A percentile compares a stretch with the other conserved stretches of the same genome.
Conservation (phyloP, 192 early-diverging fungal genomes). For the Pecoramyces ruminantium region DNA sequence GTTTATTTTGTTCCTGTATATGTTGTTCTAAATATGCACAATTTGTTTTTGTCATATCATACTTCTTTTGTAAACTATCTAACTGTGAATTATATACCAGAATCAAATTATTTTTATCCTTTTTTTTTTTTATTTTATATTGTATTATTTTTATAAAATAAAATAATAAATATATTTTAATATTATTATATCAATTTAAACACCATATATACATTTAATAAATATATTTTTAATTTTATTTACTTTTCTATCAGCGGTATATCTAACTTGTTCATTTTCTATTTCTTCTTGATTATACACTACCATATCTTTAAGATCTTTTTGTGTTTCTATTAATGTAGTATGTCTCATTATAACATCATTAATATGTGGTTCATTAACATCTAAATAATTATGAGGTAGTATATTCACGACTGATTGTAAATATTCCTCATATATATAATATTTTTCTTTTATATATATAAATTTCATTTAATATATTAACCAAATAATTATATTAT, state of each 20-base stretch:
- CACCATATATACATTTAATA: too few relatives aligned
- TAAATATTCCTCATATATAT: slow-evolving; percentile 34
- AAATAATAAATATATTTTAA: too few relatives aligned
- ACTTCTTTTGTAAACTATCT: neutral
- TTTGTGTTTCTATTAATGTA: slow-evolving; percentile 37
- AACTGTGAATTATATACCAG: neutral
- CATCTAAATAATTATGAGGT: slow-evolving; percentile 38
- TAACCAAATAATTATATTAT: too few relatives aligned
- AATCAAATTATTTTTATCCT: neutral
- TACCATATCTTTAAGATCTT: slow-evolving; percentile 24
- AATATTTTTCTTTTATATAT: slow-evolving; percentile 19
- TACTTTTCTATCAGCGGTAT: neutral
- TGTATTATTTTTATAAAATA: too few relatives aligned
- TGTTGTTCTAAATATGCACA: neutral
- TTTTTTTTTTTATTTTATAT: neutral
- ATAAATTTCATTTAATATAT: too few relatives aligned
- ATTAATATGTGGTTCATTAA: slow-evolving; percentile 44
- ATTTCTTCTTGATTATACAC: slow-evolving; percentile 28
- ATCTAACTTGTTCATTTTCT: neutral
- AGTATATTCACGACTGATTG: slow-evolving; percentile 35
- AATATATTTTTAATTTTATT: neutral
- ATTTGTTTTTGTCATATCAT: neutral
- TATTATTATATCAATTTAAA: too few relatives aligned
- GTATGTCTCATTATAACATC: slow-evolving; percentile 41
- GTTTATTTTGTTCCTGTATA: neutral